Conservation (phyloP, 768 basidiomycete species). For the Termitomyces sp. region DNA sequence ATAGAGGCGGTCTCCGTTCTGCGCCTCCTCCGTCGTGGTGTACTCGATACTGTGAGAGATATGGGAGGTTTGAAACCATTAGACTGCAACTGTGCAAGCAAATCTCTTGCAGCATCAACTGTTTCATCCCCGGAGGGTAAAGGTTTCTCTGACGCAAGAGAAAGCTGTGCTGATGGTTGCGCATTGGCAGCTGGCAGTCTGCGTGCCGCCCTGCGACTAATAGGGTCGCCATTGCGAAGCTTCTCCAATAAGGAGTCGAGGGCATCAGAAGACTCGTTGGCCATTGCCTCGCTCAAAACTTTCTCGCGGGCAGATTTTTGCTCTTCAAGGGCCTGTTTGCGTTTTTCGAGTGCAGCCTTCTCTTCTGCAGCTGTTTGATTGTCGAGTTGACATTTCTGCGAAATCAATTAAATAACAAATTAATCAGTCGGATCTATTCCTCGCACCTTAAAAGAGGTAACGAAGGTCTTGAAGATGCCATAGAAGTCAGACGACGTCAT, state of each 20-base stretch:
- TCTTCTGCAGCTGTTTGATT: conserved; percentile 76
- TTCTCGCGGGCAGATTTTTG: conserved; percentile 52
- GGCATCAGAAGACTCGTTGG: conserved; percentile 52
- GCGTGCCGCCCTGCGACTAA: conserved; percentile 53
- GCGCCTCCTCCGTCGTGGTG: conserved; percentile 34
- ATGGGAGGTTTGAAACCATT: conserved; percentile 57
- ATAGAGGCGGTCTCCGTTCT: conserved; percentile 24
- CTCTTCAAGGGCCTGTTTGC: conserved; percentile 64
- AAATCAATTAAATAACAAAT: conserved; percentile 2
- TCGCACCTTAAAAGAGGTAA: conserved; percentile 81
- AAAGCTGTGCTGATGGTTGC: conserved; percentile 26
- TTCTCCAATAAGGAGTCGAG: conserved; percentile 71
- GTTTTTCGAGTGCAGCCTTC: conserved; percentile 57
- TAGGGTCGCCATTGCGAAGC: conserved; percentile 63
- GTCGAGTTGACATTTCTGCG: conserved; percentile 82
- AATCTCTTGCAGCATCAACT: conserved; percentile 61
- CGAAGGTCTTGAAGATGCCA: conserved; percentile 94
- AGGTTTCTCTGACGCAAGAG: conserved; percentile 29
- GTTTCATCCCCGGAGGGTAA: conserved; percentile 23
- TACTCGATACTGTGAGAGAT: conserved; percentile 39
- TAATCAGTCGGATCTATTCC: background rate
- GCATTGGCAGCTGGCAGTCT: conserved; percentile 38
- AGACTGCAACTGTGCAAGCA: conserved; percentile 71
- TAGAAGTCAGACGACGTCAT: conserved; percentile 91
- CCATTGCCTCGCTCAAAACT: conserved; percentile 30